These are phyloP conservation scores for Trematosphaeria pertusa DNA, from an alignment of 2,329 filamentous ascomycete species.

Conservation along the genomic window DNA sequence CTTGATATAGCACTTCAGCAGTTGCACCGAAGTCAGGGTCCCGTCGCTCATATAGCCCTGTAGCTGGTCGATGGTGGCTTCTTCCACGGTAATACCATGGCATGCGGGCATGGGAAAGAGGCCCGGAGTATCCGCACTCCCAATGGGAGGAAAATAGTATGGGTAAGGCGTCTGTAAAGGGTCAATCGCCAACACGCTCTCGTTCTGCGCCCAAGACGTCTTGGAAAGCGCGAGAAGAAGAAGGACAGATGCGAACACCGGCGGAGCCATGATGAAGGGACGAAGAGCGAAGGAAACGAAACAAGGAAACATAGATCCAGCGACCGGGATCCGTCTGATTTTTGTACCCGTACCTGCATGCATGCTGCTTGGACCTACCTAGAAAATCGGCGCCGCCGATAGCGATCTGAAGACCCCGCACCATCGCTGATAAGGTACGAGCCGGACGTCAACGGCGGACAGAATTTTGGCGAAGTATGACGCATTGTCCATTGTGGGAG, in stretches of 20 bases:
- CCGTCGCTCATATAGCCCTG: constrained; percentile 64
- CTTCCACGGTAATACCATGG: constrained; percentile 67
- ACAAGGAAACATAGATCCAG: constrained; percentile 50
- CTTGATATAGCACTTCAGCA: constrained; percentile 55
- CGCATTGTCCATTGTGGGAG: too few relatives aligned
- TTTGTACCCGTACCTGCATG: not conserved
- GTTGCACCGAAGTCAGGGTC: constrained; percentile 23
- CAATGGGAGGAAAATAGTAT: constrained; percentile 44
- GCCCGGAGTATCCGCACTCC: constrained; percentile 30
- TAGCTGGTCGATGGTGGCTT: constrained; percentile 73
- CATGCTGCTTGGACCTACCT: too few relatives aligned
- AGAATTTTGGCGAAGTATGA: too few relatives aligned
- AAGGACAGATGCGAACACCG: not conserved
- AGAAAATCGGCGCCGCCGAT: too few relatives aligned
- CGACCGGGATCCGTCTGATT: not conserved
- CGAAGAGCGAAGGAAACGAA: constrained; percentile 63
- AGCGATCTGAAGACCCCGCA: too few relatives aligned
- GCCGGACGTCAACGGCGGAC: too few relatives aligned
- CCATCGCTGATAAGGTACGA: too few relatives aligned
- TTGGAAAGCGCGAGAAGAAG: constrained; percentile 6
- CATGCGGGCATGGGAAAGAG: constrained; percentile 71
- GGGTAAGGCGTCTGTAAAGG: constrained; percentile 39
- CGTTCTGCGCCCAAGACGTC: constrained; percentile 13
- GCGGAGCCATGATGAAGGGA: not conserved
- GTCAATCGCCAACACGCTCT: constrained; percentile 18